These are phyloP conservation scores for Monosporascus sp. DNA, from an alignment of 2,329 filamentous ascomycete genomes.

Conservation along the genomic window DNA sequence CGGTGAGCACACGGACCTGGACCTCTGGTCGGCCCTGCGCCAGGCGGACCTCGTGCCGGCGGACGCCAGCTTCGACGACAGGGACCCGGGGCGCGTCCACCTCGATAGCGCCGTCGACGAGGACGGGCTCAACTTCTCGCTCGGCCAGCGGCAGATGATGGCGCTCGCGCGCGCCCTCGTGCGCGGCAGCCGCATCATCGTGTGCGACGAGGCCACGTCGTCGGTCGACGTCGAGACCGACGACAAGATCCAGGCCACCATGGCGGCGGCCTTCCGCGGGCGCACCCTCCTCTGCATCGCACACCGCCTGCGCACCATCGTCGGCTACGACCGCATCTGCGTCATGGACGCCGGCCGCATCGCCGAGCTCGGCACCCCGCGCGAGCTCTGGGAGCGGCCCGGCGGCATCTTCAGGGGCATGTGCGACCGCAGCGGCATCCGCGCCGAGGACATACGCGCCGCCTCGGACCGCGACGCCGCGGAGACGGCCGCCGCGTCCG, in stretches of 20 bases:
- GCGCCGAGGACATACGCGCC: constrained; percentile 46
- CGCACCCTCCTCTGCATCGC: constrained; percentile 90
- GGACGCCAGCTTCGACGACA: constrained; percentile 40
- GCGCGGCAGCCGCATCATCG: constrained; percentile 81
- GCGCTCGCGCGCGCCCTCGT: constrained; percentile 88
- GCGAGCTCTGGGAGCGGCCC: constrained; percentile 57
- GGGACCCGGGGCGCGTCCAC: constrained; percentile 58
- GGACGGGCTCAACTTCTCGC: constrained; percentile 91
- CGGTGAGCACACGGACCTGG: constrained; percentile 69
- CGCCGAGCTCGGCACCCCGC: constrained; percentile 76
- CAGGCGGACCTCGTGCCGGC: constrained; percentile 66
- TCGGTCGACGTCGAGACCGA: constrained; percentile 96
- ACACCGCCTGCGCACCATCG: constrained; percentile 85
- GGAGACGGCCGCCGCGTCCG: constrained; percentile 1
- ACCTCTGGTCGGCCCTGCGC: constrained; percentile 71
- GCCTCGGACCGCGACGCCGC: constrained; percentile 31
- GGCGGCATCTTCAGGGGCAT: constrained; percentile 81
- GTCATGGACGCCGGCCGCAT: constrained; percentile 92
- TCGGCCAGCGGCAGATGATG: constrained; percentile 93
- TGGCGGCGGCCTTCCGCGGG: constrained; percentile 76
- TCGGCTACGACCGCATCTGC: constrained; percentile 90
- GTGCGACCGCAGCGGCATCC: constrained; percentile 83
- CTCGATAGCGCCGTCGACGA: constrained; percentile 86
- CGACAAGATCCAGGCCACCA: constrained; percentile 87
- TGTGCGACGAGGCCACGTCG: constrained; percentile 94